Conservation (phyloP, 1,284 basidiomycete genomes). For the Puccinia triticina region DNA sequence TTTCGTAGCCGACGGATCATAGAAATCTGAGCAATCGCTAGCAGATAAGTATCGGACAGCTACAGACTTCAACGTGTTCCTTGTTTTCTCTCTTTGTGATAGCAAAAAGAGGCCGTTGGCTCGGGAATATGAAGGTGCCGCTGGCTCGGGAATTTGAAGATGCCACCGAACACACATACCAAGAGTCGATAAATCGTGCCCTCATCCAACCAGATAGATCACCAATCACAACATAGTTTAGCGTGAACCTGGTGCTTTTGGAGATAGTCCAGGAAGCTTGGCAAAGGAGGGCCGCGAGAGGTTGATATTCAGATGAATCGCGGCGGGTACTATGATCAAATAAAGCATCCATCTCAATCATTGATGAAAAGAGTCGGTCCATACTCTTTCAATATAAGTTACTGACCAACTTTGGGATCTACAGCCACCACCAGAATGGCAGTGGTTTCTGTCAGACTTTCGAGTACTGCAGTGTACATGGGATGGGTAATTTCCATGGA, state of each 20-base stretch:
- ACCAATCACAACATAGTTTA: background rate
- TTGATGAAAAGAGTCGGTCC: background rate
- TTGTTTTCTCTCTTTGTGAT: background rate
- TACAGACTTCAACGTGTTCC: background rate
- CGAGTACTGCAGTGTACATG: constrained; percentile 82
- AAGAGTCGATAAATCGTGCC: background rate
- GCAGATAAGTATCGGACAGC: background rate
- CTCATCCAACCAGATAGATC: background rate
- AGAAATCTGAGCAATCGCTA: no score
- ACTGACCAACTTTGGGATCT: constrained; percentile 79
- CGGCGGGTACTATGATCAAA: constrained; percentile 30
- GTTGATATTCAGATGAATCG: constrained; percentile 45
- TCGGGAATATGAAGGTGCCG: background rate
- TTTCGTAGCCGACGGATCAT: background rate
- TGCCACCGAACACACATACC: background rate
- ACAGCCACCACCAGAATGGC: constrained; percentile 88
- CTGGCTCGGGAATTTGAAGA: background rate
- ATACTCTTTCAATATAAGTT: background rate
- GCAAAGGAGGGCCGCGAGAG: constrained; percentile 34
- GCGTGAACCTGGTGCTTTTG: constrained; percentile 13
- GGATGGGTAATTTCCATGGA: constrained; percentile 59
- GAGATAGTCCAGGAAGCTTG: constrained; percentile 36
- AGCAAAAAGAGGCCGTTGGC: background rate
- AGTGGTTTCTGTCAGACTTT: constrained; percentile 90
- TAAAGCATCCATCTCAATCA: background rate